phyloP scores from a whole-genome alignment of 768 basidiomycete genomes.

The Neoboletus subvelutipes region DNA sequence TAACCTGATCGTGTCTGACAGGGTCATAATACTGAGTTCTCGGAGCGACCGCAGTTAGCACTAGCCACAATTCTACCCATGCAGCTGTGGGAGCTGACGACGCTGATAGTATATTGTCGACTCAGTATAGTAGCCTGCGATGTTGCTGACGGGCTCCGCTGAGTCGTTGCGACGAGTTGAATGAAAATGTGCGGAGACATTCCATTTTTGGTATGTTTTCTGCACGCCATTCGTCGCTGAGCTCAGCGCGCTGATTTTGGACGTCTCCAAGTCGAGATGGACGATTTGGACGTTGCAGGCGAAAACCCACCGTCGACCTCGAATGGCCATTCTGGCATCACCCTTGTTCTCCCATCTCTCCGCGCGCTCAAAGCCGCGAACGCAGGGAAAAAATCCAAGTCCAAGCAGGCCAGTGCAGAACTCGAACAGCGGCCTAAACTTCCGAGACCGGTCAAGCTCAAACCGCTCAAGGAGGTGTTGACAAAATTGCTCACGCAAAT shows the following conservation, averaged over 20 bases:
- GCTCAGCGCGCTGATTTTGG: constrained; percentile 4
- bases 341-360: constrained; percentile 66
- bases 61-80: no score
- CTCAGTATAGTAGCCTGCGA: no score
- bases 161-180: no score
- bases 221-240: constrained; percentile 4
- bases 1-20: no score
- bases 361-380: constrained; percentile 60
- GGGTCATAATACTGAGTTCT: no score
- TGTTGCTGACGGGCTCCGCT: no score
- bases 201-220: constrained; percentile 12
- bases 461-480: constrained; percentile 76
- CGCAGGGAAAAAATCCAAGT: constrained; percentile 46
- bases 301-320: constrained; percentile 34
- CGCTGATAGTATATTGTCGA: no score
- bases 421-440: constrained; percentile 32
- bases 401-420: constrained; percentile 28
- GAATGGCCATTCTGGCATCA: constrained; percentile 49
- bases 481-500: constrained; percentile 65
- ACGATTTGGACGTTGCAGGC: constrained; percentile 31
- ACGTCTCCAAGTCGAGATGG: constrained; percentile 27
- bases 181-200: background rate
- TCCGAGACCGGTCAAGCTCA: constrained; percentile 66
- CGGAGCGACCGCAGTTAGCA: no score
- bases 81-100: no score